phyloP scores from a whole-genome alignment of 202 grass and related monocot species.

The Setaria viridis region DNA sequence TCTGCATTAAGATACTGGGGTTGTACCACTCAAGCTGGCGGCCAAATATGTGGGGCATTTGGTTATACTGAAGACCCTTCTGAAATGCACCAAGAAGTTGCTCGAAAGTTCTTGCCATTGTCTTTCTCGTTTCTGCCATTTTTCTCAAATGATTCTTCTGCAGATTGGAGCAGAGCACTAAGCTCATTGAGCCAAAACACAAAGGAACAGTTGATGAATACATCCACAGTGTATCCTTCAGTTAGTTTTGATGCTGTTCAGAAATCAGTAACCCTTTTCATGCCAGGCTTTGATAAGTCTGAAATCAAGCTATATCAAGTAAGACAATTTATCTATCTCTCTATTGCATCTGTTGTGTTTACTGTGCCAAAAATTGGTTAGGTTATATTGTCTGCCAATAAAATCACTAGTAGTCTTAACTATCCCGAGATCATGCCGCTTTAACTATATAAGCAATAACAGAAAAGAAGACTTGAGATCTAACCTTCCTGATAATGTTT shows the following conservation, averaged over 20 bases:
- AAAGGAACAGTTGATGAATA: conserved; percentile 63
- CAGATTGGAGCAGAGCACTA: conserved; percentile 51
- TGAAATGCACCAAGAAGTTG: conserved; percentile 54
- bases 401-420: neutral
- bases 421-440: conserved; percentile 14
- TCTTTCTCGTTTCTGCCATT: conserved; percentile 69
- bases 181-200: conserved; percentile 56
- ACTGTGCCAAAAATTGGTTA: neutral
- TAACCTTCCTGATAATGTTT: conserved; percentile 23
- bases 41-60: conserved; percentile 75
- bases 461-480: neutral
- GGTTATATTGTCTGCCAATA: conserved; percentile 1
- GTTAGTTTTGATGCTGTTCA: conserved; percentile 78
- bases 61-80: conserved; percentile 69
- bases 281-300: conserved; percentile 95
- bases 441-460: neutral
- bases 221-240: conserved; percentile 48
- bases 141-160: conserved; percentile 47
- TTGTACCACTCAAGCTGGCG: conserved; percentile 89
- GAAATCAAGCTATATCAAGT: conserved; percentile 94
- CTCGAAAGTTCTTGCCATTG: conserved; percentile 70
- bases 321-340: conserved; percentile 19
- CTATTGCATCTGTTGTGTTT: conserved; percentile 3
- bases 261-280: conserved; percentile 79
- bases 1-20: conserved; percentile 92